Evolutionary conservation across 495 filamentous ascomycete species (phyloP), one percentile per base, ranked within the genome.

Genomic region (Xylaria longipes): DNA sequence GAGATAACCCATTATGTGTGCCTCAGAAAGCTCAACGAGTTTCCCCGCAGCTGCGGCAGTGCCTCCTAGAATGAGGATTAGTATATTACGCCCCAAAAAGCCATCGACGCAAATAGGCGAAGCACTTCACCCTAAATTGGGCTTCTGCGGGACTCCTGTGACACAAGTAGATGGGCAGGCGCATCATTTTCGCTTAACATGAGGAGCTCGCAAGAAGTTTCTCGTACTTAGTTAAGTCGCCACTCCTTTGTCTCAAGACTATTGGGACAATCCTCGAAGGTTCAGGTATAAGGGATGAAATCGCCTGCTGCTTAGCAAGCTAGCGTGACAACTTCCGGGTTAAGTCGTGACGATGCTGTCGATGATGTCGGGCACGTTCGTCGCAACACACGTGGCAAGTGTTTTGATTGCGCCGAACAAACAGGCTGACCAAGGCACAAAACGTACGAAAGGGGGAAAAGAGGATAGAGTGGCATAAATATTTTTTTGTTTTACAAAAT

Each of bases 21-120:
- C 96, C 64, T 93, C 93, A 70, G 96, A 88, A 81, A 94, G 88
- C 83, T 90, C 86, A 74, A 98, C 93, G 70, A 99, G 89, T 65
- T 91, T 83, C 39, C 94, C 96, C 3, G 93, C 95, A 63, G 96
- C 96, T 68, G 89, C 90, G 54, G 96, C 96, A 73, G 94, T 97
- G 74, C 96, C 96, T 82, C 94, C 94, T 97, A 75, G 69, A 71
- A 62, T 5, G 33, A 31, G 37, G n/a, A 48, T 72, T 68, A 66
- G 63, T n/a, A 65, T 27, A 45, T 64, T 35, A 25, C 35, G 58
- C 25, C n/a, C 35, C 9, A 5, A 22, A 31, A 41, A 52, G 7
- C 15, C n/a, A 43, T 35, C 6, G 5, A 61, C 7, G 31, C 33
- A 39, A 31, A 27, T 31, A 27, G n/a, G 17, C 5, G 35, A 39